phyloP scores from a whole-genome alignment of 2,329 filamentous ascomycete species.

The Aspergillus arachidicola region DNA sequence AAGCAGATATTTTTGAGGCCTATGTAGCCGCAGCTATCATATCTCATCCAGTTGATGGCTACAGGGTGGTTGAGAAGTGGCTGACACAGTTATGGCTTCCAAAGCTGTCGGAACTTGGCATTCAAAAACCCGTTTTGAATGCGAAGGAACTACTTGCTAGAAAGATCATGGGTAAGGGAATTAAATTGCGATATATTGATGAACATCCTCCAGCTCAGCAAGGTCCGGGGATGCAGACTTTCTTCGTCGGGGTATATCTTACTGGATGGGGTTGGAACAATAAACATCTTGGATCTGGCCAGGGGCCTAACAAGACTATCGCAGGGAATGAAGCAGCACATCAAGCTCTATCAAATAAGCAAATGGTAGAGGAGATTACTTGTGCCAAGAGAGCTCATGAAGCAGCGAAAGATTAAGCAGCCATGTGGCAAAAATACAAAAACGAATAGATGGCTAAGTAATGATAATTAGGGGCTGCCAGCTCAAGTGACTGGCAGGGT shows the following conservation, averaged over 20 bases:
- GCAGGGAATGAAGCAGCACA: slow-evolving; percentile 50
- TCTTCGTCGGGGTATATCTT: slow-evolving; percentile 50
- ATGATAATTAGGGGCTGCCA: too few relatives aligned
- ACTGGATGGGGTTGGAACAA: slow-evolving; percentile 51
- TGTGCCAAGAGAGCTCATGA: slow-evolving; percentile 32
- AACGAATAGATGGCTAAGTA: neutral
- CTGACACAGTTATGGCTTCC: slow-evolving; percentile 73
- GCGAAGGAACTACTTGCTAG: slow-evolving; percentile 59
- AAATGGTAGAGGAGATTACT: slow-evolving; percentile 43
- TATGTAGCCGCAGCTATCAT: slow-evolving; percentile 80
- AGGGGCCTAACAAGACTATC: slow-evolving; percentile 46
- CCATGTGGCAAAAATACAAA: neutral
- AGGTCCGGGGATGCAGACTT: slow-evolving; percentile 43
- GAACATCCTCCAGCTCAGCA: slow-evolving; percentile 38
- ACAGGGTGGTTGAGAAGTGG: slow-evolving; percentile 67
- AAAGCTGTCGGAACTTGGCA: slow-evolving; percentile 52
- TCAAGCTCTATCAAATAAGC: slow-evolving; percentile 41
- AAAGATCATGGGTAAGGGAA: slow-evolving; percentile 58
- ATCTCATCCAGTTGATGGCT: slow-evolving; percentile 65
- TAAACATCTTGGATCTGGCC: slow-evolving; percentile 48
- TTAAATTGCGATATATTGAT: slow-evolving; percentile 63
- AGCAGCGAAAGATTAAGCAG: neutral
- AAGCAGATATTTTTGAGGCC: slow-evolving; percentile 87
- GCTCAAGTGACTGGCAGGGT: too few relatives aligned
- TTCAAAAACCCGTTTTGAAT: slow-evolving; percentile 34